Conservation (phyloP, 1,284 basidiomycete species). For the Heterobasidion annosum region DNA sequence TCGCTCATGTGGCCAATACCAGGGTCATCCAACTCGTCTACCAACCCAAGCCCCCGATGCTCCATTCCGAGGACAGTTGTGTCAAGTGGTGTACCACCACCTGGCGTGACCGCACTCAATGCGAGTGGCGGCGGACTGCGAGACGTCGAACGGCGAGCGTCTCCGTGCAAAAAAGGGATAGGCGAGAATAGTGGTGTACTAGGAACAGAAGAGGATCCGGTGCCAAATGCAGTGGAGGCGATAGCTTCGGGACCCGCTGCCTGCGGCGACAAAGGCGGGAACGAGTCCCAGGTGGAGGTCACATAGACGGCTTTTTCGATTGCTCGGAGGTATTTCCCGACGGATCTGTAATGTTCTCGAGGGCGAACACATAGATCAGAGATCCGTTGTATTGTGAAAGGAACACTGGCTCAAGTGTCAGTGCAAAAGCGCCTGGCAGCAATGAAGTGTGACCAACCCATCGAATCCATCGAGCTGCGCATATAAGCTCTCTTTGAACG, state of each 20-base stretch:
- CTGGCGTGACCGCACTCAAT: slow-evolving; percentile 28
- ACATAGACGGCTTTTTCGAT: slow-evolving; percentile 82
- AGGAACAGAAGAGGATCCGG: slow-evolving; percentile 41
- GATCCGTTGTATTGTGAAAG: slow-evolving; percentile 89
- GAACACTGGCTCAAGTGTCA: slow-evolving; percentile 37
- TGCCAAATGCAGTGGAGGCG: slow-evolving; percentile 25
- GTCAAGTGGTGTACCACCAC: slow-evolving; percentile 13
- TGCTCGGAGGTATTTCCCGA: slow-evolving; percentile 89
- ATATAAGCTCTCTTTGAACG: slow-evolving; percentile 52
- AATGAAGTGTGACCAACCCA: slow-evolving; percentile 36
- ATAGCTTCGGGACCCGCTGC: slow-evolving; percentile 11
- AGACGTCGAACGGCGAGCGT: slow-evolving; percentile 65
- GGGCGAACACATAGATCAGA: slow-evolving; percentile 80
- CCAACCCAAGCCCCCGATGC: slow-evolving; percentile 54
- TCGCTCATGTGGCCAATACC: slow-evolving; percentile 75
- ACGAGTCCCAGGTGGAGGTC: slow-evolving; percentile 70
- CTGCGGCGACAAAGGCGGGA: slow-evolving; percentile 43
- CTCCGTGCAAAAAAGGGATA: slow-evolving; percentile 74
- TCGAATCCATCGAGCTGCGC: slow-evolving; percentile 71
- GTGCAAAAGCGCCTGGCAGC: background rate
- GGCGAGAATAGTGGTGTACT: slow-evolving; percentile 77
- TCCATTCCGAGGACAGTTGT: slow-evolving; percentile 22
- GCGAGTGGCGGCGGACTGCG: slow-evolving; percentile 65
- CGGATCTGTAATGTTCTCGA: slow-evolving; percentile 60
- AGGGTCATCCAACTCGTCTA: slow-evolving; percentile 78